These are phyloP conservation scores for Hygrophorus russula DNA, from an alignment of 768 basidiomycete species.

Conservation along the genomic window DNA sequence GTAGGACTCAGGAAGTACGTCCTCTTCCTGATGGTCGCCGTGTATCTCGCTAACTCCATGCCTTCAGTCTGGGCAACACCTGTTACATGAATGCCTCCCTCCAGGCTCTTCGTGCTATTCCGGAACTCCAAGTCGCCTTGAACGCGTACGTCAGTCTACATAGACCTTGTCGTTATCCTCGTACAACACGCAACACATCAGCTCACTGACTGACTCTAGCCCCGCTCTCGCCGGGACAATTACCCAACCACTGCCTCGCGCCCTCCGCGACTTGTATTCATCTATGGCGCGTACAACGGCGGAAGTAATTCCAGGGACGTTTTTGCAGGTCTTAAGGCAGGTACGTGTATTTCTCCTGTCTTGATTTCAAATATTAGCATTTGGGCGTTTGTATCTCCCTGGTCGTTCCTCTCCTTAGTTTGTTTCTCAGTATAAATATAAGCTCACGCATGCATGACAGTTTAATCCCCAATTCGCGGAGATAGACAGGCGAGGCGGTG, in stretches of 20 bases:
- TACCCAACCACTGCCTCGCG: slow-evolving; percentile 30
- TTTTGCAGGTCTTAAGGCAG: slow-evolving; percentile 61
- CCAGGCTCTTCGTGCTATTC: slow-evolving; percentile 88
- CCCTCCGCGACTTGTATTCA: slow-evolving; percentile 59
- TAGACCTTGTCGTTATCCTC: neutral
- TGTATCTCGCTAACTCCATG: neutral
- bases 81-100: slow-evolving; percentile 97
- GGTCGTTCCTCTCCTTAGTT: neutral
- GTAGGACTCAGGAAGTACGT: slow-evolving; percentile 71
- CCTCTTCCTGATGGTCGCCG: neutral
- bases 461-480: slow-evolving; percentile 91
- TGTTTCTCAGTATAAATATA: neutral
- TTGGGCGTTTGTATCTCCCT: neutral
- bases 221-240: slow-evolving; percentile 5
- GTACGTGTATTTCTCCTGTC: slow-evolving; percentile 13
- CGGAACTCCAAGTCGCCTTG: slow-evolving; percentile 74
- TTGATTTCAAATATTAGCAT: too few species aligned
- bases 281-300: slow-evolving; percentile 71
- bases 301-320: slow-evolving; percentile 55
- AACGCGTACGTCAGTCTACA: slow-evolving; percentile 30
- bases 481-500: slow-evolving; percentile 29
- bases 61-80: slow-evolving; percentile 70
- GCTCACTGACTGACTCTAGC: neutral
- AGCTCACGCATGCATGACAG: slow-evolving; percentile 12
- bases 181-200: neutral